Percentiles rank a stretch among this genome's conserved stretches.
Conservation (phyloP, 2,329 filamentous ascomycete species). For the Colletotrichum truncatum region DNA sequence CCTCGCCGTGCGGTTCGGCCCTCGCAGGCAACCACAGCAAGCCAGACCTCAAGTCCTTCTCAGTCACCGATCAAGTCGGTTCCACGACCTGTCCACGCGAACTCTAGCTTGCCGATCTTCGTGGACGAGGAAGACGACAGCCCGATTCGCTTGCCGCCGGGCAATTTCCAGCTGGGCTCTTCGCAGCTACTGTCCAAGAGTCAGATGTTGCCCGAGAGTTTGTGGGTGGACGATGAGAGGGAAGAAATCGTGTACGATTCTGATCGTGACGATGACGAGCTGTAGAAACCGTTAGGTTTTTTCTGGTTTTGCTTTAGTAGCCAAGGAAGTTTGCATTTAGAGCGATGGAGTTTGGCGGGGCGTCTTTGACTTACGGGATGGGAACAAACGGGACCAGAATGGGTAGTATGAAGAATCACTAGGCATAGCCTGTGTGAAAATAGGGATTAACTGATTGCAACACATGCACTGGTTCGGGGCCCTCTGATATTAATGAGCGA, state of each 20-base stretch:
- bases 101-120: slow-evolving; percentile 33
- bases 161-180: slow-evolving; percentile 40
- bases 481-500: too few relatives aligned
- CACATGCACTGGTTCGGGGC: too few relatives aligned
- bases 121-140: slow-evolving; percentile 35
- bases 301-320: too few relatives aligned
- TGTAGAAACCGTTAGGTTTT: not conserved
- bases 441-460: too few relatives aligned
- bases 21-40: slow-evolving; percentile 47
- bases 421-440: too few relatives aligned
- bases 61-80: slow-evolving; percentile 40
- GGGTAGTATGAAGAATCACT: not conserved
- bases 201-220: slow-evolving; percentile 61
- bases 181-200: slow-evolving; percentile 62
- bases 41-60: slow-evolving; percentile 43
- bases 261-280: slow-evolving; percentile 24
- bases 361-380: not conserved
- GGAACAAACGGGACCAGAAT: not conserved
- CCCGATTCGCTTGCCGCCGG: slow-evolving; percentile 28
- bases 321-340: not conserved
- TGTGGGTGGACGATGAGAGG: slow-evolving; percentile 46
- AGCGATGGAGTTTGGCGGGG: slow-evolving; percentile 13
- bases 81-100: slow-evolving; percentile 33
- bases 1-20: slow-evolving; percentile 25
- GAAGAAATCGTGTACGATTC: slow-evolving; percentile 31